phyloP scores from a whole-genome alignment of 192 early-diverging fungal species.

The Helicostylum pulchrum region DNA sequence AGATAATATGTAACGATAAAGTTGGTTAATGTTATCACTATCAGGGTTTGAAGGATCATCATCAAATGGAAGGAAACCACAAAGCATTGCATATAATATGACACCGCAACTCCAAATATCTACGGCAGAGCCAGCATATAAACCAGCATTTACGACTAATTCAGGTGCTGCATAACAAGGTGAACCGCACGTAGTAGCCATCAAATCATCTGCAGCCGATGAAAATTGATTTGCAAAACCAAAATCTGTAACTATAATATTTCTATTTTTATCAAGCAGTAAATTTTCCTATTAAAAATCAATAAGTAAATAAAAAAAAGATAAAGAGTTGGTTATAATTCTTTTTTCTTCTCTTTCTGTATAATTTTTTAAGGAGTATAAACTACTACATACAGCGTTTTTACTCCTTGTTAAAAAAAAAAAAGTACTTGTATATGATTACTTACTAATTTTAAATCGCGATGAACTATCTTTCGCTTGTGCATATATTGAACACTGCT shows the following conservation, averaged over 20 bases:
- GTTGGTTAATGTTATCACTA: conserved; percentile 62
- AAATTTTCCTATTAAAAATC: conserved; percentile 84
- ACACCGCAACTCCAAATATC: conserved; percentile 92
- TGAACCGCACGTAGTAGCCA: conserved; percentile 81
- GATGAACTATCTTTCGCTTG: conserved; percentile 73
- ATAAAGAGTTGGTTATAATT: background rate
- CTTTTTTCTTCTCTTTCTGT: background rate
- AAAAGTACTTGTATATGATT: background rate
- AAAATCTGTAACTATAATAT: conserved; percentile 87
- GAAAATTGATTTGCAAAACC: conserved; percentile 80
- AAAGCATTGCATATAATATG: conserved; percentile 77
- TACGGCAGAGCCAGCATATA: conserved; percentile 77
- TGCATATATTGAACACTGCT: conserved; percentile 76
- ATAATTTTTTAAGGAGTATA: conserved; percentile 5
- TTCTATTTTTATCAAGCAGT: conserved; percentile 70
- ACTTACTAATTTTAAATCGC: conserved; percentile 79
- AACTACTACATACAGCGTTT: conserved; percentile 1
- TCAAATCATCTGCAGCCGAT: conserved; percentile 54
- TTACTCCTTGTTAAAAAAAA: background rate
- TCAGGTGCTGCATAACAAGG: conserved; percentile 92
- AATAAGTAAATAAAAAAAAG: background rate
- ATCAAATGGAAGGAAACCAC: conserved; percentile 70
- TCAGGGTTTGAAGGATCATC: conserved; percentile 74
- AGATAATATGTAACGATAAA: conserved; percentile 64
- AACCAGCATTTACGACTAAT: conserved; percentile 79